Conservation (phyloP, 106 monocot species). For the Narthecium ossifragum region DNA sequence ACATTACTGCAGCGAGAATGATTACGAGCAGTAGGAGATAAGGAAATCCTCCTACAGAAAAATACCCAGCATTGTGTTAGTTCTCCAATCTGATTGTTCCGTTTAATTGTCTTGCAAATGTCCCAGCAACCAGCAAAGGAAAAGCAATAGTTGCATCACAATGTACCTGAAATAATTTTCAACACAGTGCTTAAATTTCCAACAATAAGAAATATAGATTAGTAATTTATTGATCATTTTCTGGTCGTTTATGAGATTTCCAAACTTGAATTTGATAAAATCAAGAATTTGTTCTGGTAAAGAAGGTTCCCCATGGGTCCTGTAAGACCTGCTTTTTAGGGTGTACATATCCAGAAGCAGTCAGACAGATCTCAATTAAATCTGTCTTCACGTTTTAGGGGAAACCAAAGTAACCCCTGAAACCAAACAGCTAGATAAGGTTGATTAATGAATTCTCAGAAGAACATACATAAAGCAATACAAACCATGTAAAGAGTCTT, state of each 20-base stretch:
- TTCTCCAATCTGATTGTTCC: too few species aligned
- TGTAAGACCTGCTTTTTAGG: background rate
- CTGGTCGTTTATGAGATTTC: background rate
- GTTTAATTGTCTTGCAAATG: constrained; percentile 45
- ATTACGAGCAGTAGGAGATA: too few species aligned
- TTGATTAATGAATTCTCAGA: too few species aligned
- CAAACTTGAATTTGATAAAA: background rate
- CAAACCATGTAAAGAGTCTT: too few species aligned
- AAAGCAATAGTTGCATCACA: constrained; percentile 86
- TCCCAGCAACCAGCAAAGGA: constrained; percentile 69
- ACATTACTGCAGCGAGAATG: too few species aligned
- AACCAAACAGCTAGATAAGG: too few species aligned
- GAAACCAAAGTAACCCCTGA: too few species aligned
- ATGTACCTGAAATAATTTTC: constrained; percentile 43
- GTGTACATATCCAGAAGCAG: background rate
- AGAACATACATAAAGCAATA: too few species aligned
- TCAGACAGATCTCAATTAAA: too few species aligned
- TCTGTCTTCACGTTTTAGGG: too few species aligned
- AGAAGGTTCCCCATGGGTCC: background rate
- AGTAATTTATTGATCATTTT: background rate
- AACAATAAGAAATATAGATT: background rate
- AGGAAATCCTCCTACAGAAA: too few species aligned
- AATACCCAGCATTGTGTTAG: too few species aligned
- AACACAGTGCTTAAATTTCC: background rate
- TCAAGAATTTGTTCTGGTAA: background rate